Conservation (phyloP, 1,284 basidiomycete genomes). For the Xerocomus cyaneibrunnescens region DNA sequence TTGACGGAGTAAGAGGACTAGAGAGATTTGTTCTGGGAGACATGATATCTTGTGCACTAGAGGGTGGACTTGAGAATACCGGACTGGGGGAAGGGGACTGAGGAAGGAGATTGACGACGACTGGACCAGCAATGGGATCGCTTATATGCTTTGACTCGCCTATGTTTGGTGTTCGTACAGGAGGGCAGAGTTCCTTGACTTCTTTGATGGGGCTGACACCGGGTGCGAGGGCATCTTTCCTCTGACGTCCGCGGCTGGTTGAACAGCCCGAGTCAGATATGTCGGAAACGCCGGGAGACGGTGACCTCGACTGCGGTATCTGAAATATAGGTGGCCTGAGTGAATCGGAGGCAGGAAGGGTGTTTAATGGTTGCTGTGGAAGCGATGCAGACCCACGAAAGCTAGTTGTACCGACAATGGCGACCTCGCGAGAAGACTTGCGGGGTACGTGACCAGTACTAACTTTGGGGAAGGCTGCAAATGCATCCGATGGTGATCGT, state of each 20-base stretch:
- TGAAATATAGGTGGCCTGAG: slow-evolving; percentile 50
- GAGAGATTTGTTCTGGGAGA: slow-evolving; percentile 29
- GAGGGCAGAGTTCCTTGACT: slow-evolving; percentile 24
- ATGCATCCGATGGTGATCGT: slow-evolving; percentile 49
- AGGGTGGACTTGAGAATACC: slow-evolving; percentile 26
- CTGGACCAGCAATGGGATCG: slow-evolving; percentile 57
- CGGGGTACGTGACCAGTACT: slow-evolving; percentile 26
- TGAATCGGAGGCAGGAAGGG: slow-evolving; percentile 17
- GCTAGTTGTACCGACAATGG: slow-evolving; percentile 50
- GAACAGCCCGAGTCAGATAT: slow-evolving; percentile 38
- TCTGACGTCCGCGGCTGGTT: slow-evolving; percentile 28
- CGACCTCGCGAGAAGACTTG: slow-evolving; percentile 55
- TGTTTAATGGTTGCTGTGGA: slow-evolving; percentile 25
- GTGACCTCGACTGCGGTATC: slow-evolving; percentile 49
- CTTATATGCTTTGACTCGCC: slow-evolving; percentile 57
- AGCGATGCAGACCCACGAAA: slow-evolving; percentile 29
- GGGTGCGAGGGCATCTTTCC: slow-evolving; percentile 37
- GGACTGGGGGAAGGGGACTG: slow-evolving; percentile 28
- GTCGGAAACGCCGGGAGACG: slow-evolving; percentile 42
- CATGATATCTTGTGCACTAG: slow-evolving; percentile 32
- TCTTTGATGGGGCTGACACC: slow-evolving; percentile 34
- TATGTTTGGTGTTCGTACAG: slow-evolving; percentile 52
- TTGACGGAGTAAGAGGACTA: slow-evolving; percentile 29
- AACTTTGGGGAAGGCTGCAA: slow-evolving; percentile 12
- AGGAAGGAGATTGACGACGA: slow-evolving; percentile 47